phyloP scores from a whole-genome alignment of 371 early-diverging fungal genomes.

The Rhizomucor miehei region DNA sequence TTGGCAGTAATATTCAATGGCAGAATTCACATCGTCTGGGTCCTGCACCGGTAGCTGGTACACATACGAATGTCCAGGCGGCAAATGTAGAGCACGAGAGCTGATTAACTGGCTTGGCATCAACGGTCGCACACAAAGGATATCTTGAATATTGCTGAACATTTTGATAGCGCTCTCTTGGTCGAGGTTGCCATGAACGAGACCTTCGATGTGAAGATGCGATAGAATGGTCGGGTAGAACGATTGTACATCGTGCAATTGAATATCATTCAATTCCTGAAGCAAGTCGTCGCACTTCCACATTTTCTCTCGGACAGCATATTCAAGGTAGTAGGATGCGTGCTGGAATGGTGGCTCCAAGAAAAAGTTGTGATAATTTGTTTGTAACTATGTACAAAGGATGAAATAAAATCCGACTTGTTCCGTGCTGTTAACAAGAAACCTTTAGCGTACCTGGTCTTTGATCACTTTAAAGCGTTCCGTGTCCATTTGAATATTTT shows the following conservation, averaged over 20 bases:
- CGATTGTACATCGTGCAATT: constrained; percentile 59
- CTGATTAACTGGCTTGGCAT: constrained; percentile 58
- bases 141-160: constrained; percentile 46
- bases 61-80: constrained; percentile 37
- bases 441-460: constrained; percentile 42
- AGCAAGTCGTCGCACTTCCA: constrained; percentile 82
- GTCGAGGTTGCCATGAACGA: constrained; percentile 80
- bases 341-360: constrained; percentile 76
- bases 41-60: constrained; percentile 65
- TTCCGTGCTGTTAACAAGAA: background rate
- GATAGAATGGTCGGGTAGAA: constrained; percentile 67
- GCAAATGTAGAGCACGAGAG: constrained; percentile 61
- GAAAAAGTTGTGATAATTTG: constrained; percentile 65
- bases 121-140: constrained; percentile 55
- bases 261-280: constrained; percentile 49
- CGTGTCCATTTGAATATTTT: constrained; percentile 50
- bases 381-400: constrained; percentile 28
- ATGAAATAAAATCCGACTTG: background rate
- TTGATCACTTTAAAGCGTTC: constrained; percentile 76
- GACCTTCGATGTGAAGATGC: constrained; percentile 71
- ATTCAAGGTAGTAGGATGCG: constrained; percentile 67
- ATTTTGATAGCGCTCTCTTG: constrained; percentile 59
- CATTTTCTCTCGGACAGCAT: constrained; percentile 65
- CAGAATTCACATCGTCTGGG: constrained; percentile 78
- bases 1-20: constrained; percentile 78